phyloP scores from a whole-genome alignment of 352 stramenopile species.

The Phytophthora constricta region DNA sequence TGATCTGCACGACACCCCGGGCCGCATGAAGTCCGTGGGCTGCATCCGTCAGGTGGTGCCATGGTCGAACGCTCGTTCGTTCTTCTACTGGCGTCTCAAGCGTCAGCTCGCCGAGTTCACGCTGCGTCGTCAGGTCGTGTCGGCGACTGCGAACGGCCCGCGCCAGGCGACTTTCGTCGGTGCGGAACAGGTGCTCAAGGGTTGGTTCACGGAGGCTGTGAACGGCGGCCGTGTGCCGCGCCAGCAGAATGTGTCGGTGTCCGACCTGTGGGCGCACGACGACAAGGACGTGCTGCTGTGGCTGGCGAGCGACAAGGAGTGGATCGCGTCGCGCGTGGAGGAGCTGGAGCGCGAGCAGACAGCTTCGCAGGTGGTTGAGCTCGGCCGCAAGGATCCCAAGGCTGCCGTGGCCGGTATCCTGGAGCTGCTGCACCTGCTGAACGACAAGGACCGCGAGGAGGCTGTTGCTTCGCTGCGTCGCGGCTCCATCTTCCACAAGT shows the following conservation, averaged over 20 bases:
- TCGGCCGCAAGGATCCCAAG: conserved; percentile 83
- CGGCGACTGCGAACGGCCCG: conserved; percentile 37
- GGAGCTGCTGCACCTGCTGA: conserved; percentile 84
- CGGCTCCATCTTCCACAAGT: conserved; percentile 90
- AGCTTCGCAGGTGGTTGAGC: conserved; percentile 74
- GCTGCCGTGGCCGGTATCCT: conserved; percentile 85
- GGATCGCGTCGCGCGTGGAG: conserved; percentile 65
- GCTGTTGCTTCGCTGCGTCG: conserved; percentile 77
- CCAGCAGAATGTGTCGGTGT: conserved; percentile 68
- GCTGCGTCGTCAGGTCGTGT: conserved; percentile 72
- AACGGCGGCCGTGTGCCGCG: conserved; percentile 75
- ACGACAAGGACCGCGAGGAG: conserved; percentile 86
- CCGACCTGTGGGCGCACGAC: conserved; percentile 64
- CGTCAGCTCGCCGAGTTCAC: conserved; percentile 97
- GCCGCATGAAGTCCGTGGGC: conserved; percentile 99
- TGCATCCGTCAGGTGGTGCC: conserved; percentile 97
- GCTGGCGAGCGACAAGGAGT: conserved; percentile 82
- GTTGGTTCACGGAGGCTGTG: conserved; percentile 85
- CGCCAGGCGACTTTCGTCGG: conserved; percentile 52
- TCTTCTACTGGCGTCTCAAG: conserved; percentile 99
- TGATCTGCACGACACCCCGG: conserved; percentile 99
- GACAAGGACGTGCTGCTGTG: conserved; percentile 87
- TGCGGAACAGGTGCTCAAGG: conserved; percentile 71
- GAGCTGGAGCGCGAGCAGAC: conserved; percentile 74
- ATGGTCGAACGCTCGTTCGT: conserved; percentile 94